Conservation (phyloP, 495 filamentous ascomycete species). For the Geoglossum glabrum region DNA sequence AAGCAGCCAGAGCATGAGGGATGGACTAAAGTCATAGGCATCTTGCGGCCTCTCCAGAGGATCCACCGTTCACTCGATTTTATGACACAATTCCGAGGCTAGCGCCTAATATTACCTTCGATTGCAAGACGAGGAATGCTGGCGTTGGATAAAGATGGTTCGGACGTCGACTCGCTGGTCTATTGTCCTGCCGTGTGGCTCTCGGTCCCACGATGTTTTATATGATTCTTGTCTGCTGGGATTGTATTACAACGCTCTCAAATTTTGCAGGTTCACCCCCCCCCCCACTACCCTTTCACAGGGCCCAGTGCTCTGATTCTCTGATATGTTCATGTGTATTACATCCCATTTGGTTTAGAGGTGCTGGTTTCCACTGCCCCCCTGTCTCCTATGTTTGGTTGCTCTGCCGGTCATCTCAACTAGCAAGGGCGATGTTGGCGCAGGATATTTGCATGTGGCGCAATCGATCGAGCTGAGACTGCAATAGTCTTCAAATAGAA, state of each 20-base stretch:
- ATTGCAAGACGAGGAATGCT: not conserved
- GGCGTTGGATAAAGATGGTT: not conserved
- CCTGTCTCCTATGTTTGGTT: not conserved
- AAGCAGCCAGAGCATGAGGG: slow-evolving; percentile 7
- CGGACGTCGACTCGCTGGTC: not conserved
- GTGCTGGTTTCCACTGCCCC: not conserved
- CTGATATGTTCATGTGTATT: not conserved
- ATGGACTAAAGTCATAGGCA: slow-evolving; percentile 6
- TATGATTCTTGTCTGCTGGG: not conserved
- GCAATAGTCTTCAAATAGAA: not conserved
- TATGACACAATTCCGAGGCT: not conserved
- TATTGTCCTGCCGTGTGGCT: not conserved
- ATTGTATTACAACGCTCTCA: not conserved
- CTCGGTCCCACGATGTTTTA: not conserved
- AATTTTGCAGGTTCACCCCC: not conserved
- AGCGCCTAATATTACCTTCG: not conserved
- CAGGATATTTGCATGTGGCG: not conserved
- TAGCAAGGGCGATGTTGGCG: not conserved
- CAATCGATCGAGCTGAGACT: not conserved
- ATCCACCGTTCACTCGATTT: not conserved
- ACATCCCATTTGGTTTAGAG: not conserved
- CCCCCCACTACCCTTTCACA: not conserved
- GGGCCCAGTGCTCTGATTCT: not conserved
- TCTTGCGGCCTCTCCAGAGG: too few species aligned
- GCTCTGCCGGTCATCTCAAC: not conserved